Base-by-base conservation (phyloP, 768 basidiomycete genomes). In the Candolleomyces efflorescens region DNA sequence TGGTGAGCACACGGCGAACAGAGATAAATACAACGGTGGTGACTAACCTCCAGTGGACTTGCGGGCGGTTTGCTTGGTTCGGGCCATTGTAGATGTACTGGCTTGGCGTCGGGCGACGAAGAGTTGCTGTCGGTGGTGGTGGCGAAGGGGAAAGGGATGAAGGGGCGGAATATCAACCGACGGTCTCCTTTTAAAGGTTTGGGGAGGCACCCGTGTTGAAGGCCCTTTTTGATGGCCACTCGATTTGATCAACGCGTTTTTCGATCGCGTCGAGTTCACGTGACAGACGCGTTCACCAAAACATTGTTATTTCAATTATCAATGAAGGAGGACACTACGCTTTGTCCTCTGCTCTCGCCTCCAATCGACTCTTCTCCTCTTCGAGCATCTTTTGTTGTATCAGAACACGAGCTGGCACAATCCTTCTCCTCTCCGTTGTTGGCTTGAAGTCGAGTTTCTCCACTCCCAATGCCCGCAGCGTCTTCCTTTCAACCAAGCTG, bases 51-150 rank as follows among this genome's bases (percentile, higher is more conserved):
- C 86, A 56, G 86, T 88, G 50, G 85, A 86, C 74, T 88, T 88
- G 77, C 85, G 85, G 50, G 86, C 86, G 53, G 86, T 87, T 78
- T 88, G 86, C 73, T 88, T 86, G 55, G 86, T 88, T 57, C 86
- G 86, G 49, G 86, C 86, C 86, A 88, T 88, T 32, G 32, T 2
- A 32, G 71, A 65, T 22, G 12, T n/a, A 44, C 63, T 46, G 26
- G n/a, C 24, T 58, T 53, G 55, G n/a, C 22, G 52, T 53, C 38
- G 36, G 57, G 32, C 47, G 46, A 44, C 49, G 55, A 48, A 43
- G 55, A 20, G 10, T 20, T 43, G 41, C 18, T 43, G 15, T 54
- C 20, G 62, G 26, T 51, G 55, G 61, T 53, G 62, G 47, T 67
- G 63, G 59, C 69, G 60, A 65, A 69, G 67, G 69, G 53, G 62